Percentiles rank a stretch among this genome's conserved stretches.
These are phyloP conservation scores for Neovahlkampfia damariscottae DNA, from an alignment of 78 protist species.

Conservation along the genomic window DNA sequence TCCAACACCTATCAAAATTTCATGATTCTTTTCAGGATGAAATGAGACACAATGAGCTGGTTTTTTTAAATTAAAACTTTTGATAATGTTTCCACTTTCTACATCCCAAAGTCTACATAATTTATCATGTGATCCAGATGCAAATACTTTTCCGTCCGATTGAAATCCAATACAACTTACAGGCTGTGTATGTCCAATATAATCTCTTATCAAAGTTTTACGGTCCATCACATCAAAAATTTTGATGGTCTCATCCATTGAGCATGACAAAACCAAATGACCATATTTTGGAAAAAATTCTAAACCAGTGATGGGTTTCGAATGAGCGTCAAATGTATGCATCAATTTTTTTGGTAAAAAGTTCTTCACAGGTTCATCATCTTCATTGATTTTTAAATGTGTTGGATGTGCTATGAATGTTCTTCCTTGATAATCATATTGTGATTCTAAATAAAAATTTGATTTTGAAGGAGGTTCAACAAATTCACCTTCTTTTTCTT, in stretches of 20 bases:
- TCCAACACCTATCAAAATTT: slow-evolving; percentile 69
- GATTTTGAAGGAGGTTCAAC: not conserved
- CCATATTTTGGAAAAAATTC: slow-evolving; percentile 31
- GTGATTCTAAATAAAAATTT: not conserved
- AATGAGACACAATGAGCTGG: slow-evolving; percentile 22
- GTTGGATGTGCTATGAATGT: not conserved
- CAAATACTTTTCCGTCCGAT: slow-evolving; percentile 62
- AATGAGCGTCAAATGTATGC: not conserved
- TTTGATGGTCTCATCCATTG: slow-evolving; percentile 54
- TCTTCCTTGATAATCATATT: not conserved
- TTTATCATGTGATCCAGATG: slow-evolving; percentile 60
- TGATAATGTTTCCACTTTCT: slow-evolving; percentile 77
- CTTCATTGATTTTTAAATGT: no score
- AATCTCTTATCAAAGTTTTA: slow-evolving; percentile 56
- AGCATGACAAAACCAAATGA: slow-evolving; percentile 65
- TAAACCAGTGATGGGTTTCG: not conserved
- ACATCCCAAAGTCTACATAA: slow-evolving; percentile 82
- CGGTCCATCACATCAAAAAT: slow-evolving; percentile 70
- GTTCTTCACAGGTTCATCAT: not conserved
- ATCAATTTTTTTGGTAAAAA: not conserved
- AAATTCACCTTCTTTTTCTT: not conserved
- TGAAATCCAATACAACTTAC: slow-evolving; percentile 62
- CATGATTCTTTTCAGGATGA: slow-evolving; percentile 60
- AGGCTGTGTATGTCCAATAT: slow-evolving; percentile 68
- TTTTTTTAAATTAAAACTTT: slow-evolving; percentile 34